A percentile compares a stretch with the other conserved stretches of the same genome.
Conservation (phyloP, 768 basidiomycete species). For the Neoboletus brunneissimus region DNA sequence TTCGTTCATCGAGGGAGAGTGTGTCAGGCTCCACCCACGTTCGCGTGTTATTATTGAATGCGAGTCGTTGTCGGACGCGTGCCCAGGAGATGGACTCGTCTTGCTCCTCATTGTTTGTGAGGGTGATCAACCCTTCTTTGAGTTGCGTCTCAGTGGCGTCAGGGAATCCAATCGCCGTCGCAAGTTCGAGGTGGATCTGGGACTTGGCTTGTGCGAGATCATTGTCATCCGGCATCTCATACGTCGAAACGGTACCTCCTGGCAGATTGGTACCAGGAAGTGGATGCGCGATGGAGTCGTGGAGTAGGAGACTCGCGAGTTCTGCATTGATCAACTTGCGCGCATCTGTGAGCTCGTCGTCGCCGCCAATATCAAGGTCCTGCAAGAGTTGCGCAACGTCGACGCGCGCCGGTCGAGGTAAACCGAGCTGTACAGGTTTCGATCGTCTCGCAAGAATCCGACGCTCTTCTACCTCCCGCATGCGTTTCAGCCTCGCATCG, state of each 20-base stretch:
- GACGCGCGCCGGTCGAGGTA: conserved; percentile 86
- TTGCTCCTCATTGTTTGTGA: conserved; percentile 58
- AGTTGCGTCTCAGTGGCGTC: conserved; percentile 77
- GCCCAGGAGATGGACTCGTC: conserved; percentile 73
- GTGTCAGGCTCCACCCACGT: conserved; percentile 65
- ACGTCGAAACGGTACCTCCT: conserved; percentile 66
- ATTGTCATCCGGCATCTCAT: conserved; percentile 76
- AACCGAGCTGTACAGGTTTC: conserved; percentile 70
- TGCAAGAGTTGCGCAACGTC: conserved; percentile 64
- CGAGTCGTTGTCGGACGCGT: conserved; percentile 39
- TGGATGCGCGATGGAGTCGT: conserved; percentile 86
- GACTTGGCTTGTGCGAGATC: conserved; percentile 65
- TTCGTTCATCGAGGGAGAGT: conserved; percentile 58
- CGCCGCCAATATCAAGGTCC: conserved; percentile 52
- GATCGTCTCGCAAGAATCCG: conserved; percentile 81
- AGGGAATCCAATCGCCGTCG: conserved; percentile 77
- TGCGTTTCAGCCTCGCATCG: conserved; percentile 67
- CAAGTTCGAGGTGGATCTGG: conserved; percentile 79
- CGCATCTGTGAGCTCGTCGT: conserved; percentile 46
- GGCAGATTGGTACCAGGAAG: conserved; percentile 82
- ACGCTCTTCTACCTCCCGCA: conserved; percentile 72
- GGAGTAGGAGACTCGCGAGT: conserved; percentile 72
- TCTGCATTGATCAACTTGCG: conserved; percentile 72
- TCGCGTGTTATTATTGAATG: conserved; percentile 53
- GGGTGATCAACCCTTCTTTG: conserved; percentile 66